A percentile compares a stretch with the other conserved stretches of the same genome.
These are phyloP conservation scores for Davidsoniella neocaledoniae DNA, from an alignment of 2,329 filamentous ascomycete genomes.

Conservation along the genomic window DNA sequence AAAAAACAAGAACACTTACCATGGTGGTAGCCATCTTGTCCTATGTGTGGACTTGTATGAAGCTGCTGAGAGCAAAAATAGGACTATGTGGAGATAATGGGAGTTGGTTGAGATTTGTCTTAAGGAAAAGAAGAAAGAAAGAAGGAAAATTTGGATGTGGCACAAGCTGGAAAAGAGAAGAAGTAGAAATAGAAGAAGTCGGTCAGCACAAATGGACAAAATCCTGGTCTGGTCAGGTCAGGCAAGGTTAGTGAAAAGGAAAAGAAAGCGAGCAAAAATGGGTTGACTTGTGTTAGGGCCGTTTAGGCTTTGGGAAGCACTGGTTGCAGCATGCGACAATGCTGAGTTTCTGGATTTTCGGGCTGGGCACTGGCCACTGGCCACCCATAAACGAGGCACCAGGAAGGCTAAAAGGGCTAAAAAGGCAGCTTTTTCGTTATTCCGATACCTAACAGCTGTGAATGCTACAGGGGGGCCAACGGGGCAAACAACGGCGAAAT, in stretches of 20 bases:
- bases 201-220: not conserved
- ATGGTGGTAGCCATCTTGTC: slow-evolving; percentile 10
- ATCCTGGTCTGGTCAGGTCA: not conserved
- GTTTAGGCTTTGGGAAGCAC: not conserved
- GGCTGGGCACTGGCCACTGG: too few relatives aligned
- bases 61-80: not conserved
- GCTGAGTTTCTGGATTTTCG: too few relatives aligned
- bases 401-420: too few relatives aligned
- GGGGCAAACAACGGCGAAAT: too few relatives aligned
- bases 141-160: not conserved
- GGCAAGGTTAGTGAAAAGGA: not conserved
- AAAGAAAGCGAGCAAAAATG: not conserved
- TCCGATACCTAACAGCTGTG: too few relatives aligned
- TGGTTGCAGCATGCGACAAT: not conserved
- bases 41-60: not conserved
- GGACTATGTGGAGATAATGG: not conserved
- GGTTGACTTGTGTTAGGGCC: not conserved
- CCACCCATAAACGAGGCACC: too few relatives aligned
- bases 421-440: too few relatives aligned
- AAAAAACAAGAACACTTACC: slow-evolving; percentile 1
- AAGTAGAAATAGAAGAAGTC: not conserved
- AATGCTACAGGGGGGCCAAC: too few relatives aligned
- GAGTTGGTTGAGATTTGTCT: too few relatives aligned
- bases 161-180: slow-evolving; percentile 2
- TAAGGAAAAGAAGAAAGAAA: slow-evolving; percentile 3